phyloP scores from a whole-genome alignment of 495 filamentous ascomycete species.

The Aspergillus heteromorphus region DNA sequence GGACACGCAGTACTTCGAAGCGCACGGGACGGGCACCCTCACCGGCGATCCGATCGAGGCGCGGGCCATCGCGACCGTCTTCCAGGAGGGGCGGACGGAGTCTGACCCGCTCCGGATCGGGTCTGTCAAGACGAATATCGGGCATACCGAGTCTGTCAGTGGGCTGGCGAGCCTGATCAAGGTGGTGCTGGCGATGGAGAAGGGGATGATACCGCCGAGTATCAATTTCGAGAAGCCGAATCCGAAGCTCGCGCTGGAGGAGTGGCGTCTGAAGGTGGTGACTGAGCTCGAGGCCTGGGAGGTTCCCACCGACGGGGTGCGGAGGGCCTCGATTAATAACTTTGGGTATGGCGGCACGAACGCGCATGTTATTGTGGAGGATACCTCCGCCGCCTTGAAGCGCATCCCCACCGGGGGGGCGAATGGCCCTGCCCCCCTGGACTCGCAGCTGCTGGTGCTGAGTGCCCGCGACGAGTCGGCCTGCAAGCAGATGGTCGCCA shows the following conservation, averaged over 20 bases:
- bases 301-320: too few relatives aligned
- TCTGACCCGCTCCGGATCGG: conserved; percentile 22
- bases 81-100: neutral
- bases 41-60: conserved; percentile 9
- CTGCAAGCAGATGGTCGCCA: conserved; percentile 1
- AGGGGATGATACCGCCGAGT: conserved; percentile 45
- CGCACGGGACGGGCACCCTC: conserved; percentile 37
- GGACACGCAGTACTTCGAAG: conserved; percentile 19
- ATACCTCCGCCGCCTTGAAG: conserved; percentile 13
- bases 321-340: conserved; percentile 19
- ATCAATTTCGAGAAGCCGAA: neutral
- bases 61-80: conserved; percentile 2
- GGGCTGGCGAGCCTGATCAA: conserved; percentile 50
- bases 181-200: conserved; percentile 42
- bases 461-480: conserved; percentile 17
- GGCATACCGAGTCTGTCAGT: conserved; percentile 32
- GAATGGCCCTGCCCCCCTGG: too few relatives aligned
- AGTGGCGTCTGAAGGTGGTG: conserved; percentile 5
- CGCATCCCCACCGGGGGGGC: too few relatives aligned
- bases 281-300: neutral
- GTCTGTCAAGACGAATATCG: conserved; percentile 41
- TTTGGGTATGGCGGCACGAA: conserved; percentile 40
- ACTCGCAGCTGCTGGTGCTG: conserved; percentile 12
- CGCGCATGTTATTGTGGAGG: conserved; percentile 37
- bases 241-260: conserved; percentile 31